Evolutionary conservation across 2,329 filamentous ascomycete genomes (phyloP).

Genomic region (Paramyrothecium roridum): DNA sequence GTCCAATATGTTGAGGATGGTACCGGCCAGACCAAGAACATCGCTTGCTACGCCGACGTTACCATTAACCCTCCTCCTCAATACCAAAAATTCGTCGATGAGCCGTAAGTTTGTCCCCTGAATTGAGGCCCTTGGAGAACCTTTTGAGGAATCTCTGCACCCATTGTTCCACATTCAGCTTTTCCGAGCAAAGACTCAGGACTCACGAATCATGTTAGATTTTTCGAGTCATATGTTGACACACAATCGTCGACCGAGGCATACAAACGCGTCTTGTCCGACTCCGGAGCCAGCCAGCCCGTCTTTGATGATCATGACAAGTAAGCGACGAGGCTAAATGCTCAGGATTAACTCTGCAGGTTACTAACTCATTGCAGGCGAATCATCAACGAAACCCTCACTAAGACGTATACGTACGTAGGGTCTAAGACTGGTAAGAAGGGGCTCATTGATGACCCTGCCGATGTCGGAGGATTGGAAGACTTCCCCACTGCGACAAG

Average conservation of each 20-base stretch:
- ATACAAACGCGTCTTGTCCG: slow-evolving; percentile 29
- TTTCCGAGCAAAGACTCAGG: no score
- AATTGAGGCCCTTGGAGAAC: no score
- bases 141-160: no score
- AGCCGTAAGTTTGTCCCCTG: slow-evolving; percentile 13
- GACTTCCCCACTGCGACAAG: slow-evolving; percentile 22
- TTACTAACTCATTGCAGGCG: slow-evolving; percentile 7
- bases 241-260: slow-evolving; percentile 26
- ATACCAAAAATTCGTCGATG: slow-evolving; percentile 24
- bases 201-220: slow-evolving; percentile 6
- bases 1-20: slow-evolving; percentile 20
- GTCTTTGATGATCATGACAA: slow-evolving; percentile 26
- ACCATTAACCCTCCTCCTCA: slow-evolving; percentile 19
- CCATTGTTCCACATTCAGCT: no score
- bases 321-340: background rate
- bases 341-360: background rate
- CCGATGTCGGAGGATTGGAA: slow-evolving; percentile 28
- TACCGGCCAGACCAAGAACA: slow-evolving; percentile 12
- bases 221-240: slow-evolving; percentile 24
- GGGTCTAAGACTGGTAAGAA: slow-evolving; percentile 23
- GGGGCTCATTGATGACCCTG: slow-evolving; percentile 28
- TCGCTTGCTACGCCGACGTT: slow-evolving; percentile 27
- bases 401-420: slow-evolving; percentile 22
- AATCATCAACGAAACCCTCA: slow-evolving; percentile 25
- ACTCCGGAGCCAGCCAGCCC: slow-evolving; percentile 25